A percentile compares a stretch with the other conserved stretches of the same genome.
These are phyloP conservation scores for Tricholoma terreum DNA, from an alignment of 768 basidiomycete species.

Conservation along the genomic window DNA sequence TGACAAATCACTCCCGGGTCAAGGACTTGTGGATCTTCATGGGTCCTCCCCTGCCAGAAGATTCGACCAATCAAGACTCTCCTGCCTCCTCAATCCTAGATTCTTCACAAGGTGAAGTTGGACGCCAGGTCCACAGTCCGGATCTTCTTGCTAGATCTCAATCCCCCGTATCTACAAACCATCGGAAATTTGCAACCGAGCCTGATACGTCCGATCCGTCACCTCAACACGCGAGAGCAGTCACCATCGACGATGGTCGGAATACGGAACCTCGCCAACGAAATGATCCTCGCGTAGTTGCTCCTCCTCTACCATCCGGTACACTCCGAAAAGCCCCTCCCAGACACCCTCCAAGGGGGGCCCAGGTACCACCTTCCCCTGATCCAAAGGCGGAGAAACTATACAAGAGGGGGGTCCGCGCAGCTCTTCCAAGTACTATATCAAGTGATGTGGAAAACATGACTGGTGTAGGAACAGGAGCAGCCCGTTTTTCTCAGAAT, in stretches of 20 bases:
- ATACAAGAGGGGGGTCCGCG: slow-evolving; percentile 31
- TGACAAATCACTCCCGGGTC: slow-evolving; percentile 66
- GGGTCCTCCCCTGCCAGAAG: slow-evolving; percentile 41
- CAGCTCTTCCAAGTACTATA: slow-evolving; percentile 52
- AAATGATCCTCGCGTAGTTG: not conserved
- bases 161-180: slow-evolving; percentile 16
- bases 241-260: slow-evolving; percentile 21
- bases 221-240: slow-evolving; percentile 30
- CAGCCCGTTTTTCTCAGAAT: slow-evolving; percentile 25
- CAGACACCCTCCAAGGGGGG: slow-evolving; percentile 23
- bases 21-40: slow-evolving; percentile 81
- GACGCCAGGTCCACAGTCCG: slow-evolving; percentile 15
- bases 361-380: slow-evolving; percentile 61
- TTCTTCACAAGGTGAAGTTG: slow-evolving; percentile 19
- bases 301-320: slow-evolving; percentile 8
- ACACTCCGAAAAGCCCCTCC: slow-evolving; percentile 62
- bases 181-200: slow-evolving; percentile 37
- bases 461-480: slow-evolving; percentile 57
- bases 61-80: slow-evolving; percentile 30
- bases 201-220: slow-evolving; percentile 17
- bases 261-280: slow-evolving; percentile 8
- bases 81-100: slow-evolving; percentile 26
- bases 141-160: slow-evolving; percentile 11
- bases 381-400: slow-evolving; percentile 35
- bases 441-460: slow-evolving; percentile 53